Conservation (phyloP, 2,329 filamentous ascomycete species). For the Beauveria sp. region DNA sequence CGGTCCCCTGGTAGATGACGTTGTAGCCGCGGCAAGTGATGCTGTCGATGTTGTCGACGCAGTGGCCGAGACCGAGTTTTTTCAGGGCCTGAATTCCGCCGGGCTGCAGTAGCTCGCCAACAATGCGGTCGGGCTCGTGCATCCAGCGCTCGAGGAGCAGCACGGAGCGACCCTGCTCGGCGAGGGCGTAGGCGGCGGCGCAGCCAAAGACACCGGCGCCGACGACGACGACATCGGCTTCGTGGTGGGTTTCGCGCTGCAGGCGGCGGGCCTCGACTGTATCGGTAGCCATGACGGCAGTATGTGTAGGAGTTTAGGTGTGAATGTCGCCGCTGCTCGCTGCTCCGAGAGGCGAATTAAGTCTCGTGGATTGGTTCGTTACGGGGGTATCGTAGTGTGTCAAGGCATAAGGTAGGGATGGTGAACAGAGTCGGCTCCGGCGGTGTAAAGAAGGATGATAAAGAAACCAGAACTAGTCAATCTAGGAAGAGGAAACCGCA, state of each 20-base stretch:
- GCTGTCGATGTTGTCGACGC: conserved; percentile 82
- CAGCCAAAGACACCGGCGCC: conserved; percentile 88
- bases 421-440: not conserved
- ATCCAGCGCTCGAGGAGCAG: conserved; percentile 82
- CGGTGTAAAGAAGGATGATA: too few relatives aligned
- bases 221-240: conserved; percentile 81
- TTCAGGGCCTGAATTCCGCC: conserved; percentile 77
- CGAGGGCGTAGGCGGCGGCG: conserved; percentile 74
- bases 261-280: conserved; percentile 34
- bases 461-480: not conserved
- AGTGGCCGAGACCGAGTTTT: conserved; percentile 71
- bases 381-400: not conserved
- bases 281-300: conserved; percentile 15
- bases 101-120: conserved; percentile 90
- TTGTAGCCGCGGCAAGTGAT: conserved; percentile 79
- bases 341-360: not conserved
- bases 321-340: not conserved
- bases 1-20: conserved; percentile 70
- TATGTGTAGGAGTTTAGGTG: not conserved
- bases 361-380: not conserved
- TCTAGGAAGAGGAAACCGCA: not conserved
- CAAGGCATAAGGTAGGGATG: not conserved
- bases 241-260: conserved; percentile 47
- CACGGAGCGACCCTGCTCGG: conserved; percentile 83
- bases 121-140: conserved; percentile 90